Evolutionary conservation across 2,329 filamentous ascomycete genomes (phyloP), one percentile per base, ranked within the genome.

Genomic region (Penicillium italicum): DNA sequence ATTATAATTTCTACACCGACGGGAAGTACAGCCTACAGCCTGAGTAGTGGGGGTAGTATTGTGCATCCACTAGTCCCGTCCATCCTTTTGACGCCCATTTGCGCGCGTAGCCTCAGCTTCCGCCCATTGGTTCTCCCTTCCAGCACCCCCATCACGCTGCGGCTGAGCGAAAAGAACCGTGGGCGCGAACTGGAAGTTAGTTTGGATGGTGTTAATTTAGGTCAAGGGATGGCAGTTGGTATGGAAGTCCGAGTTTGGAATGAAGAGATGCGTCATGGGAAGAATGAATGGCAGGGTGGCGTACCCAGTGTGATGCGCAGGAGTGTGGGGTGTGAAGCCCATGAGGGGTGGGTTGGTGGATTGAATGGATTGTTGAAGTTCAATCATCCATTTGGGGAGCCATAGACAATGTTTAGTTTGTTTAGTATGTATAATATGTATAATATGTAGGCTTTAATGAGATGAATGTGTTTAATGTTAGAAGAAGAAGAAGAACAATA

Each of bases 281-380:
- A 74, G 55, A 79, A 79, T 28, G 77, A 80, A 43, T 84, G 82
- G 88, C 79, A 82, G 31, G 90, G 92, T 26, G 93, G 93, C 11
- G 92, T 97, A 14, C 94, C 94, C 3, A 96, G 91, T 70, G 89
- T 97, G 31, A 94, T 97, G 68, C 80, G 91, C 43, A 82, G 81
- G 44, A 61, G 76, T 64, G 66, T 79, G 64, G 77, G 81, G 5
- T 74, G 70, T 37, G 79, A 74, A 65, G 79, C 80, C 24, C 91
- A 97, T 66, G 93, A 97, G 72, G 91, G 93, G 18, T 99, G 94
- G 94, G 93, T 99, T 2, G 93, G 93, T 1, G 93, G 94, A 0
- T 75, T 99, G 69, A 99, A 96, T 69, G 90, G 91, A 10, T 72
- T 97, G 67, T 76, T 99, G 64, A 99, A 99, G 77, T 99, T 97